Base-by-base conservation (phyloP, 2,329 filamentous ascomycete species). In the Seiridium cupressi region DNA sequence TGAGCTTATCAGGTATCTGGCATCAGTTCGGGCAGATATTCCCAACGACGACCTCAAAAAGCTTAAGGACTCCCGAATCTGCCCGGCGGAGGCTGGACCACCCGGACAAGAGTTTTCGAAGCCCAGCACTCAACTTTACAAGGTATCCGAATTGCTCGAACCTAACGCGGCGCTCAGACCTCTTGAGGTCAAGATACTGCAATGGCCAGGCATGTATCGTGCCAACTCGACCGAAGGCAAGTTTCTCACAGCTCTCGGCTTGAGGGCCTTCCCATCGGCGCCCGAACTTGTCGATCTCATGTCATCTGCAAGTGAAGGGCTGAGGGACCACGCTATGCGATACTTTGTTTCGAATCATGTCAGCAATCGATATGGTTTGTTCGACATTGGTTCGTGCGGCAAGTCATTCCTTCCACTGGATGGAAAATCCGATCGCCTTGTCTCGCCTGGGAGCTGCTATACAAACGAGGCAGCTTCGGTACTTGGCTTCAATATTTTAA, bases 1-100 rank as follows among this genome's bases (percentile, higher is more conserved):
- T 62, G 94, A 99, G 72, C 81, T 99, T 34, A 93, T 99, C 74
- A 94, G 93, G 68, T 99, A 99, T 68, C 84, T 99, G 48, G 87
- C 94, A 9, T 96, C 93, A 7, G 95, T 99, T 35, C 87, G 86
- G 62, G 86, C 91, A 57, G 95, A 99, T 66, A 97, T 99, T 61
- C 95, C 95, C 0, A 74, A 78, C 8, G 88, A 89, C 55, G 95
- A 99, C 72, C 84, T 97, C 58, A 87, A 86, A 64, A 91, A 89
- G 69, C 81, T 99, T 32, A 89, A 84, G 59, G 84, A 88, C 54
- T 92, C 92, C 0, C 87, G 86, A 9, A 92, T 98, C 48, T 94
- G 93, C 68, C 92, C 92, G 8, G 90, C 90, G 3, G 92, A 96
- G 72, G 80, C 80, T 53, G 84, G 84, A 0, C 80, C 84, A 0